Base-by-base conservation (phyloP, 768 basidiomycete species). In the Symmetrospora coprosmae region DNA sequence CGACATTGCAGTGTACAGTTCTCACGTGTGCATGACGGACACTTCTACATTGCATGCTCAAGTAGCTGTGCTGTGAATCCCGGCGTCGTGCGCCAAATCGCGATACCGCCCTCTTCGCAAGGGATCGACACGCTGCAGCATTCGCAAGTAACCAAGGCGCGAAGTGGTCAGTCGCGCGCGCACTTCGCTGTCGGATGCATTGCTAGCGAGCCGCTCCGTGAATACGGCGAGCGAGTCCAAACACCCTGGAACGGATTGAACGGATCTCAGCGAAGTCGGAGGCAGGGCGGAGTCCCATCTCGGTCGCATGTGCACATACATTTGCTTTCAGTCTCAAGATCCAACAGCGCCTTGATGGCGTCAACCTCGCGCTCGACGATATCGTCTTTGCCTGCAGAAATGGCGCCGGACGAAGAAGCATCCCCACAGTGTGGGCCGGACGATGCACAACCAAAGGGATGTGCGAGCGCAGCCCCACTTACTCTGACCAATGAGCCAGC, bases 401-500 rank as follows among this genome's bases (percentile, higher is more conserved):
- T 19, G 17, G 34, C 0, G n/a, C n/a, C n/a, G n/a, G n/a, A n/a
- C n/a, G n/a, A n/a, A n/a, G n/a, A n/a, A n/a, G n/a, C n/a, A n/a
- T n/a, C n/a, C n/a, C n/a, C n/a, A n/a, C n/a, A n/a, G n/a, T n/a
- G n/a, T n/a, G n/a, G n/a, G n/a, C n/a, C n/a, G n/a, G n/a, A n/a
- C n/a, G n/a, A n/a, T n/a, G n/a, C n/a, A 31, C 23, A 23, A 6
- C 4, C 19, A 1, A 35, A 5, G 16, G 35, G 25, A 31, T 31
- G 25, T 9, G 6, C 21, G 39, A 2, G 8, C 25, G 11, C 47
- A 5, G 5, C 21, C 17, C 4, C 11, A 65, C 78, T 62, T 68
- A 84, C 90, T 84, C 64, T 79, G 72, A 7, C 87, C 88, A 51
- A 96, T 79, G 2, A 99, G 77, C 90, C 92, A 97, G n/a, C 90